A percentile compares a stretch with the other conserved stretches of the same genome.
These are phyloP conservation scores for Anaeramoeba flamelloides DNA, from an alignment of 78 protist species.

Conservation along the genomic window DNA sequence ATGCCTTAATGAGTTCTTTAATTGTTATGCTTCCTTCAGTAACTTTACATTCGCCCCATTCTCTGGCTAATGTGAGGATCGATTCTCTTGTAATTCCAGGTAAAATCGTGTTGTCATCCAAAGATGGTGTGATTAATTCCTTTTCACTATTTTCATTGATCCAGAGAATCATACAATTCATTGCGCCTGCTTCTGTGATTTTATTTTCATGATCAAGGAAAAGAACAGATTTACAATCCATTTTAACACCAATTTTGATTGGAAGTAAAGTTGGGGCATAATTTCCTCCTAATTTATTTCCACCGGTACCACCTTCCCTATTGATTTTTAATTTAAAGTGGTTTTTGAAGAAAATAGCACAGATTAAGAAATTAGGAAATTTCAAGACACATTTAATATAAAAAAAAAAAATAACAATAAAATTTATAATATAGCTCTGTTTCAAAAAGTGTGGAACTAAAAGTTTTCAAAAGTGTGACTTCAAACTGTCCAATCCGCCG, in stretches of 20 bases:
- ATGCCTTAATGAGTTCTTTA: conserved; percentile 48
- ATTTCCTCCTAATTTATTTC: conserved; percentile 69
- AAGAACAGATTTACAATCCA: conserved; percentile 73
- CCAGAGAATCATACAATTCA: conserved; percentile 76
- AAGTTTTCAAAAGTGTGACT: too few relatives aligned
- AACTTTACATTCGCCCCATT: conserved; percentile 58
- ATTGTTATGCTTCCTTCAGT: conserved; percentile 64
- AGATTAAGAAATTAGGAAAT: too few relatives aligned
- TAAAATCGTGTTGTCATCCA: conserved; percentile 71
- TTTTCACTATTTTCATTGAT: conserved; percentile 39
- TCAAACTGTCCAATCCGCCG: too few relatives aligned
- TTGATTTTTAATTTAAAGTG: too few relatives aligned
- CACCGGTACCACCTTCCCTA: conserved; percentile 66
- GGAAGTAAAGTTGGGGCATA: conserved; percentile 80
- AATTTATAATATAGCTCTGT: too few relatives aligned
- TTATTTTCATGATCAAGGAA: conserved; percentile 67
- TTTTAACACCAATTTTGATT: conserved; percentile 47
- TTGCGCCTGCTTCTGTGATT: conserved; percentile 90
- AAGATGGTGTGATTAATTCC: conserved; percentile 61
- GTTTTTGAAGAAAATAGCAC: too few relatives aligned
- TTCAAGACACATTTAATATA: too few relatives aligned
- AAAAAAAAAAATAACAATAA: too few relatives aligned
- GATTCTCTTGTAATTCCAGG: conserved; percentile 93
- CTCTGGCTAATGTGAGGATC: conserved; percentile 41
- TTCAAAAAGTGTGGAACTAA: too few relatives aligned